phyloP scores from a whole-genome alignment of 305 asterid genomes.

The Solanum hybrid region DNA sequence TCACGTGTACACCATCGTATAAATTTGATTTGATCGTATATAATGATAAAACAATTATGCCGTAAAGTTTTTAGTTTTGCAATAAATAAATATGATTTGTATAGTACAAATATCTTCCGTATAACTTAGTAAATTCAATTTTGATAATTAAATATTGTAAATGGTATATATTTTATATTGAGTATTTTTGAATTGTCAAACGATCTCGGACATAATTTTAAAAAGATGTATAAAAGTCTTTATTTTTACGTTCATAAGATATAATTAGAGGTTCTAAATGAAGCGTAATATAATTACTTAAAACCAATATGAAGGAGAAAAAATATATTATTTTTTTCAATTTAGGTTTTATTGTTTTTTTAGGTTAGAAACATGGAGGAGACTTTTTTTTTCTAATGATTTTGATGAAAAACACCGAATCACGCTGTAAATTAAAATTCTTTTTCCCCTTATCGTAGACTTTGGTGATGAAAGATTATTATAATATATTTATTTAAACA shows the following conservation, averaged over 20 bases:
- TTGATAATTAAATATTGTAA: background rate
- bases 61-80: background rate
- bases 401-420: background rate
- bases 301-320: background rate
- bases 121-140: background rate
- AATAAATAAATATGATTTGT: background rate
- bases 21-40: background rate
- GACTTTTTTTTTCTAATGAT: background rate
- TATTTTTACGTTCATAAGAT: background rate
- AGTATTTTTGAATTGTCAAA: background rate
- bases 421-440: background rate
- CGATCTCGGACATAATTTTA: background rate
- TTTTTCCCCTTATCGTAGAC: background rate
- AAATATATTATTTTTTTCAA: background rate
- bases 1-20: background rate
- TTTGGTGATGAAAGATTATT: background rate
- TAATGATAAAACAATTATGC: background rate
- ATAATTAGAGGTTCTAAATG: background rate
- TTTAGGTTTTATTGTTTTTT: background rate
- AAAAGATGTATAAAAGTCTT: background rate
- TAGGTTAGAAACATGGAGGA: background rate
- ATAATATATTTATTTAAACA: background rate
- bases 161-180: background rate
- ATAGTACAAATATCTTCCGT: background rate
- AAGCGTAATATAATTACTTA: background rate